Evolutionary conservation across 306 rosid species (phyloP).

Genomic region (Myrica gale): DNA sequence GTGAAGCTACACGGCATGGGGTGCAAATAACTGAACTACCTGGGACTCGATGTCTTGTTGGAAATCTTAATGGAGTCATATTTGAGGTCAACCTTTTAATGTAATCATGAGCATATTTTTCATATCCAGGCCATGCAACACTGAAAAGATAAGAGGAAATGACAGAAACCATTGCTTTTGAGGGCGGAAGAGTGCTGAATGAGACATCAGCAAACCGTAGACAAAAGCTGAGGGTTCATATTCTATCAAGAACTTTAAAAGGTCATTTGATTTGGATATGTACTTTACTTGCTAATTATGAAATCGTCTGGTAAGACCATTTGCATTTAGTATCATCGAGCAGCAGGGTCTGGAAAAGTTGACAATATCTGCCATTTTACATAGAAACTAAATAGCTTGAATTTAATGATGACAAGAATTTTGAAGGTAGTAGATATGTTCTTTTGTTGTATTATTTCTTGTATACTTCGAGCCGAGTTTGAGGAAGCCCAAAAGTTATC

Average conservation of each 20-base stretch:
- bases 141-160: not conserved
- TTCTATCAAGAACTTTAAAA: not conserved
- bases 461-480: too few relatives aligned
- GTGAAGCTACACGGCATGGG: constrained; percentile 53
- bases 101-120: constrained; percentile 16
- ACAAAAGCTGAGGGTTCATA: not conserved
- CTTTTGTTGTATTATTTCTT: too few relatives aligned
- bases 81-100: constrained; percentile 57
- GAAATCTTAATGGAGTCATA: constrained; percentile 76
- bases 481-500: too few relatives aligned
- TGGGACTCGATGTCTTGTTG: constrained; percentile 54
- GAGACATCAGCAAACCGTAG: not conserved
- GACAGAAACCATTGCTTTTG: not conserved
- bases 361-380: too few relatives aligned
- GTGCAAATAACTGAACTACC: constrained; percentile 67
- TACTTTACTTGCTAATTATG: not conserved
- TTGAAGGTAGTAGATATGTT: too few relatives aligned
- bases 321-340: too few relatives aligned
- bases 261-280: not conserved
- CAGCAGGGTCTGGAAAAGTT: too few relatives aligned
- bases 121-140: not conserved
- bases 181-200: not conserved
- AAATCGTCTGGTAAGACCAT: not conserved
- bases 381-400: too few relatives aligned
- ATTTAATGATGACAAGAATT: too few relatives aligned